Percentiles rank a stretch among this genome's conserved stretches.
Conservation (phyloP, 1,139 yeast species). For the Taiozyma onychis region DNA sequence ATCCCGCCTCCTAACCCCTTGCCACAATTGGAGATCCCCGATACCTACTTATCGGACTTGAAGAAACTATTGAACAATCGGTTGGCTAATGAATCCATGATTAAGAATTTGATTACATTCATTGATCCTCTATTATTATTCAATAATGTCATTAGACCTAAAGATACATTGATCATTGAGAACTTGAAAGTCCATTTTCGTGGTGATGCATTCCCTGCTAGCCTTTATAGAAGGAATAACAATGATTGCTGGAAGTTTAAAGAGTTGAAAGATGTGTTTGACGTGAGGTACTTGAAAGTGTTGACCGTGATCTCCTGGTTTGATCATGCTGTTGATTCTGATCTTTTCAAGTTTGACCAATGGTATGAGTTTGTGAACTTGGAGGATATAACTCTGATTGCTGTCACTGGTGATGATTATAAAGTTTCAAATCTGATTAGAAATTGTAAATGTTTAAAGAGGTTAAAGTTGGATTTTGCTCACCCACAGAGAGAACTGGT, state of each 20-base stretch:
- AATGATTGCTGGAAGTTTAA: conserved; percentile 10
- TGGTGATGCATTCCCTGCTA: conserved; percentile 29
- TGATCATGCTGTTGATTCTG: conserved; percentile 27
- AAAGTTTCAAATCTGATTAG: conserved; percentile 26
- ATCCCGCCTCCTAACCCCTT: conserved; percentile 35
- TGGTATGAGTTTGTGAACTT: conserved; percentile 30
- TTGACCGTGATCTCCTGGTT: conserved; percentile 38
- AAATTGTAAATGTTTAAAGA: conserved; percentile 26
- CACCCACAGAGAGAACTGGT: conserved; percentile 29
- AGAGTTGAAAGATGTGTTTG: conserved; percentile 31
- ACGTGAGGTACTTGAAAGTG: conserved; percentile 27
- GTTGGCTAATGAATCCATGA: conserved; percentile 12
- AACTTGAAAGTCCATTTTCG: conserved; percentile 35
- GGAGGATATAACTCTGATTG: conserved; percentile 34
- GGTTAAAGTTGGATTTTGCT: conserved; percentile 35
- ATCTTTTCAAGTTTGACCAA: conserved; percentile 29
- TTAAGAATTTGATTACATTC: conserved; percentile 30
- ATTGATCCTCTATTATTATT: conserved; percentile 32
- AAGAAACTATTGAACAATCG: conserved; percentile 23
- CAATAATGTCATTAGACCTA: conserved; percentile 21
- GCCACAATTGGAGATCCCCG: conserved; percentile 28
- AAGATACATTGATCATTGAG: conserved; percentile 27
- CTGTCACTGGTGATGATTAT: conserved; percentile 28
- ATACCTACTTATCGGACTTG: conserved; percentile 26
- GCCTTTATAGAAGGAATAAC: conserved; percentile 19